phyloP scores from a whole-genome alignment of 352 stramenopile species.

The Globisporangium iwayamae region DNA sequence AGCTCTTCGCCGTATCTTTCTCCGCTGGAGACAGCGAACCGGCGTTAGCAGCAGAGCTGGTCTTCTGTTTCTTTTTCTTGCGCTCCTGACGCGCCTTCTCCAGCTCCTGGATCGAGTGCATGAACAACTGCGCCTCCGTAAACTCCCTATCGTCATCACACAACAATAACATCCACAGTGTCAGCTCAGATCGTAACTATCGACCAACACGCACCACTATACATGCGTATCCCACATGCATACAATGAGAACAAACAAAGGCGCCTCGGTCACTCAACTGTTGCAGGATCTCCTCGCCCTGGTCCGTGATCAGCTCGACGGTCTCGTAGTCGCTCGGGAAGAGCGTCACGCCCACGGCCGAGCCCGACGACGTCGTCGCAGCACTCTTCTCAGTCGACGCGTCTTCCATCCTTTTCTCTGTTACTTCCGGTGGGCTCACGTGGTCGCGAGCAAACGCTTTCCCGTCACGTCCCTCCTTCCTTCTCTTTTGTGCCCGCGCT shows the following conservation, averaged over 20 bases:
- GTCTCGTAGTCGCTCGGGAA: constrained; percentile 74
- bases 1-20: constrained; percentile 14
- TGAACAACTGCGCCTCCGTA: constrained; percentile 75
- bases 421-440: not conserved
- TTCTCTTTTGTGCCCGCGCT: not conserved
- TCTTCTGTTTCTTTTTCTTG: constrained; percentile 60
- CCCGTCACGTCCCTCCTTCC: not conserved
- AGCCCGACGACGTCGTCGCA: constrained; percentile 34
- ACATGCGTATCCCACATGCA: not conserved
- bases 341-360: constrained; percentile 68
- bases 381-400: constrained; percentile 44
- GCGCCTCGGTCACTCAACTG: constrained; percentile 35
- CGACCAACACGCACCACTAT: not conserved
- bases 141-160: constrained; percentile 56
- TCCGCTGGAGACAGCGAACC: constrained; percentile 10
- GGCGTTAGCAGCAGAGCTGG: not conserved
- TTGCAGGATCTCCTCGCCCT: constrained; percentile 76
- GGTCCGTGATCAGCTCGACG: constrained; percentile 77
- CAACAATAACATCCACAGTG: constrained; percentile 2
- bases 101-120: constrained; percentile 82
- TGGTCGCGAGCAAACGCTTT: not conserved
- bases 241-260: constrained; percentile 3
- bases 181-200: not conserved
- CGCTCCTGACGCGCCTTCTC: constrained; percentile 52
- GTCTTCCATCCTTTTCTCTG: constrained; percentile 11